Percentiles rank a stretch among this genome's conserved stretches.
These are phyloP conservation scores for Geranium brycei DNA, from an alignment of 345 rosid genomes.

Conservation along the genomic window DNA sequence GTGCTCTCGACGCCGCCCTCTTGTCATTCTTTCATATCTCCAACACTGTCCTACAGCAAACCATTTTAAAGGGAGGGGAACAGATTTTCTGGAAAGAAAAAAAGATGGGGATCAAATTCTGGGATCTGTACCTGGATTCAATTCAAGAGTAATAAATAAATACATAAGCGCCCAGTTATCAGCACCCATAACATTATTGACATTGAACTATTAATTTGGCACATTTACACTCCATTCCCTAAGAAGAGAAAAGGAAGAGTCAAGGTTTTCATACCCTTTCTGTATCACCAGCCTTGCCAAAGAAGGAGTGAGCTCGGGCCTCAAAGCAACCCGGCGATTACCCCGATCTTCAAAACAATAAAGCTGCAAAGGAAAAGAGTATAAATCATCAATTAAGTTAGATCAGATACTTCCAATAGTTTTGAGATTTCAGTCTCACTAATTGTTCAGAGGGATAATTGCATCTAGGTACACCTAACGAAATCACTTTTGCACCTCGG, in stretches of 20 bases:
- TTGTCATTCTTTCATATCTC: slow-evolving; percentile 96
- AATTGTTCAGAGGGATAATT: too few relatives aligned
- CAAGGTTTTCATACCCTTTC: slow-evolving; percentile 48
- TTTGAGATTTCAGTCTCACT: background rate
- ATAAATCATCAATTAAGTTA: too few relatives aligned
- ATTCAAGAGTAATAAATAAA: slow-evolving; percentile 25
- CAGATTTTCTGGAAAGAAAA: slow-evolving; percentile 81
- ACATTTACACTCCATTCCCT: background rate
- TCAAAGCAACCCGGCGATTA: slow-evolving; percentile 90
- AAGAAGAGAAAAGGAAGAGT: background rate
- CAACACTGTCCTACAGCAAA: slow-evolving; percentile 94
- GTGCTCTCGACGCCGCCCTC: slow-evolving; percentile 94
- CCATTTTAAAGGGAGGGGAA: slow-evolving; percentile 88
- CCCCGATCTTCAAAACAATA: slow-evolving; percentile 93
- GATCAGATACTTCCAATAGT: background rate
- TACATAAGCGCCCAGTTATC: too few relatives aligned
- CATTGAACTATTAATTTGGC: slow-evolving; percentile 1
- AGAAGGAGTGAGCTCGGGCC: slow-evolving; percentile 97
- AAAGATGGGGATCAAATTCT: slow-evolving; percentile 48
- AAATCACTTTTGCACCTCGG: too few relatives aligned
- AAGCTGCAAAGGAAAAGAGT: slow-evolving; percentile 30
- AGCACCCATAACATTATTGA: background rate
- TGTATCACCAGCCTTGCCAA: slow-evolving; percentile 86
- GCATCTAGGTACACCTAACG: too few relatives aligned
- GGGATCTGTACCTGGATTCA: slow-evolving; percentile 43